Conservation (phyloP, 2,329 filamentous ascomycete genomes). For the Hypocreales sp. region DNA sequence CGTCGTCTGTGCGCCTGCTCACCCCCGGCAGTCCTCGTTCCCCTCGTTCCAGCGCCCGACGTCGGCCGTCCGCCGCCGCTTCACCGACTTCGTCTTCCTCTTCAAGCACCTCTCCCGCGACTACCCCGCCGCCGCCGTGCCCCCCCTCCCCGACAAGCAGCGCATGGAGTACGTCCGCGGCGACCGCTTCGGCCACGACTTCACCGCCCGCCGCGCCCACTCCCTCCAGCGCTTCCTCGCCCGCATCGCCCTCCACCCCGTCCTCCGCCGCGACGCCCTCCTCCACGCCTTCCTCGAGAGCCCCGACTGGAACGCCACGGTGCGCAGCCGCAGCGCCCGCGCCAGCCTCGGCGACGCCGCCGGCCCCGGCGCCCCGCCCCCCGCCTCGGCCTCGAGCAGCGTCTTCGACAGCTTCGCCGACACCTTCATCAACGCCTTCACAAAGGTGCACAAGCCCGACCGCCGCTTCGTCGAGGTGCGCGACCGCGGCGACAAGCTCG, state of each 20-base stretch:
- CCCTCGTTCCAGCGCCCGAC: slow-evolving; percentile 75
- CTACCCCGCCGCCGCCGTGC: slow-evolving; percentile 83
- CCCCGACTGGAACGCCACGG: slow-evolving; percentile 90
- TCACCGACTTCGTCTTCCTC: slow-evolving; percentile 95
- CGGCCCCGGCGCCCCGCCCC: too few relatives aligned
- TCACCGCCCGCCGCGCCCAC: slow-evolving; percentile 75
- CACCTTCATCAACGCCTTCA: slow-evolving; percentile 93
- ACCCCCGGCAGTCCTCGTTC: slow-evolving; percentile 60
- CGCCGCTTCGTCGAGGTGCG: slow-evolving; percentile 87
- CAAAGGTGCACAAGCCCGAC: slow-evolving; percentile 90
- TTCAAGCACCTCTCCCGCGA: slow-evolving; percentile 81
- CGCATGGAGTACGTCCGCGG: slow-evolving; percentile 98
- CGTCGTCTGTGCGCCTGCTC: not conserved
- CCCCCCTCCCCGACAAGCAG: slow-evolving; percentile 93
- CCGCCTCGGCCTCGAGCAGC: slow-evolving; percentile 36
- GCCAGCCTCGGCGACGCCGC: slow-evolving; percentile 37
- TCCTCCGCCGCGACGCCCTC: slow-evolving; percentile 68
- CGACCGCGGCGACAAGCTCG: slow-evolving; percentile 83
- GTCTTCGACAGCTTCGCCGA: slow-evolving; percentile 94
- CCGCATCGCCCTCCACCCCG: slow-evolving; percentile 74
- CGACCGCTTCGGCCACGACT: slow-evolving; percentile 87
- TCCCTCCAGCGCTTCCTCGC: slow-evolving; percentile 84
- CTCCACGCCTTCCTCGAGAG: slow-evolving; percentile 86
- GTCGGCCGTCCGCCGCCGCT: slow-evolving; percentile 72
- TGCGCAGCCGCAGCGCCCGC: slow-evolving; percentile 62